Evolutionary conservation across 164 flowering plant genomes (phyloP), one percentile per base, ranked within the genome.

Genomic region (Vitis cinerea): DNA sequence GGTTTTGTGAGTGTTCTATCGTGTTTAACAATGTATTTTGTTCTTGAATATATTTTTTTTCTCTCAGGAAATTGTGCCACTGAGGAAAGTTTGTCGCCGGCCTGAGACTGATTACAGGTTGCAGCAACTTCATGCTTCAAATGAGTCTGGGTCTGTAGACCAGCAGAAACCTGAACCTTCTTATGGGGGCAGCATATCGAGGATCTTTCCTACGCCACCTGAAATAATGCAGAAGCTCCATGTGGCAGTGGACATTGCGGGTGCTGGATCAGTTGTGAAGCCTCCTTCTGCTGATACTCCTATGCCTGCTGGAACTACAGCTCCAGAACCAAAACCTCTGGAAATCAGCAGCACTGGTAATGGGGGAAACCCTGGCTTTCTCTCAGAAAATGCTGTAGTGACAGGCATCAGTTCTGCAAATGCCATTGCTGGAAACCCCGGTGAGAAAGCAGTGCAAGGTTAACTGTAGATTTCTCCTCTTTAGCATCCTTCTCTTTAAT

Each of bases 41-140:
- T 54, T 13, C 19, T 8, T 31, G 19, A 9, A 9, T 11, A 8
- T 9, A 64, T 17, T 4, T 15, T 12, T 56, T 61, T 52, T 65
- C 19, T 3, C 54, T 23, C 78, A 94, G 98, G 98, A 94, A 83
- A 89, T 94, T 66, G 98, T 92, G 66, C 97, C 90, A 1, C 77
- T 94, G 55, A 80, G 88, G 72, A 94, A 94, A 84, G 80, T 94
- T 23, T 94, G 98, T 64, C 97, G 98, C 55, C 85, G 98, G 71
- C 97, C 98, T 14, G 98, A 94, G 76, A 92, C 97, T 68, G 95
- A 94, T 80, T 82, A 89, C 69, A 82, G 98, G 73, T 70, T 94
- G 85, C 96, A 87, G 68, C 90, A 82, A 66, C 87, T 94, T 52
- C 88, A 90, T 82, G 85, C 86, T 54, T 67, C 79, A 52, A 89